A percentile compares a stretch with the other conserved stretches of the same genome.
These are phyloP conservation scores for Elongisporangium undulatum DNA, from an alignment of 352 stramenopile species.

Conservation along the genomic window DNA sequence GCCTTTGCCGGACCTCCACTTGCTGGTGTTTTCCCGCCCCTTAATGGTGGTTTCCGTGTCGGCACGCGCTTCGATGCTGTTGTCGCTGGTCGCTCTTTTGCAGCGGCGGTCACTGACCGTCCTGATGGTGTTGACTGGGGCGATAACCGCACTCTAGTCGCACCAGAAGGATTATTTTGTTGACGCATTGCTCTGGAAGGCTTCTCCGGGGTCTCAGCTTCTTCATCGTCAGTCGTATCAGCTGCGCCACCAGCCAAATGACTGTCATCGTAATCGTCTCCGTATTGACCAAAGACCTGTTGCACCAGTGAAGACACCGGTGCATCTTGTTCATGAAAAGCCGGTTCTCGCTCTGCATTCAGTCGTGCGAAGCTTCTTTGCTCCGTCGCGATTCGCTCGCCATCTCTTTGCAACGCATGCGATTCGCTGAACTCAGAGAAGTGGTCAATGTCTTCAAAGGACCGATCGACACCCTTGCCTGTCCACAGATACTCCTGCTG, in stretches of 20 bases:
- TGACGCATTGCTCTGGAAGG: background rate
- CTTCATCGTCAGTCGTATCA: background rate
- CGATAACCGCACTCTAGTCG: background rate
- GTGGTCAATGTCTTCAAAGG: background rate
- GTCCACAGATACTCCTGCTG: background rate
- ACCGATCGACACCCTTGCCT: background rate
- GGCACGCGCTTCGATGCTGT: background rate
- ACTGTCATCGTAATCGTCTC: constrained; percentile 1
- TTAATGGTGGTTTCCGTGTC: constrained; percentile 1
- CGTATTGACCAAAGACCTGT: constrained; percentile 37
- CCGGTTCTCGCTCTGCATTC: background rate
- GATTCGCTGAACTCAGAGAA: background rate
- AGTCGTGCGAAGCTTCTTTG: background rate
- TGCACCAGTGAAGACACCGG: constrained; percentile 54
- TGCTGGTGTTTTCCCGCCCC: background rate
- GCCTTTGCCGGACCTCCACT: background rate
- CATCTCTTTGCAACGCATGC: background rate
- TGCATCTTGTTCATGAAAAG: constrained; percentile 7
- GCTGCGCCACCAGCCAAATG: background rate
- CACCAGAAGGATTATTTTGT: background rate
- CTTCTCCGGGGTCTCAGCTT: background rate
- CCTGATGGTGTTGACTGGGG: background rate
- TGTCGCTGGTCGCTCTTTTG: background rate
- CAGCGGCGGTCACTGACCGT: background rate
- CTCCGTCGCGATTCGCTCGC: background rate